Evolutionary conservation across 352 stramenopile genomes (phyloP), one percentile per base, ranked within the genome.

Genomic region (Phytophthora aleatoria): DNA sequence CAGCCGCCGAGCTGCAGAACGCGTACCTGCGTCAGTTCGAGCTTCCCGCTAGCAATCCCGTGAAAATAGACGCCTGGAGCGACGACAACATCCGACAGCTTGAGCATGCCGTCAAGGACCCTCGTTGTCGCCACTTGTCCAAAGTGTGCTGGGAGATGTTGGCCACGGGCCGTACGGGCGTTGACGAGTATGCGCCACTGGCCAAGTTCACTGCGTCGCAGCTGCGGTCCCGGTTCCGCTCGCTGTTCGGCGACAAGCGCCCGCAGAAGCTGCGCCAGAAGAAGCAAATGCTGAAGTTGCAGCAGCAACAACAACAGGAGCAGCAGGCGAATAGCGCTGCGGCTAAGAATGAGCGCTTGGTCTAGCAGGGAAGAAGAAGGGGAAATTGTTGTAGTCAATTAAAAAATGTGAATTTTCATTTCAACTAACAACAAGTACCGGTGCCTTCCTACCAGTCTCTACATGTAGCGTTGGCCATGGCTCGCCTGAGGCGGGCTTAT

Each of bases 121-220:
- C 83, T 49, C 81, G 83, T 39, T 92, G 83, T 58, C 79, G 83
- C 30, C 81, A 90, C 61, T 54, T 89, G 58, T 86, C 77, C 47
- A 92, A 92, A 55, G 83, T 88, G 38, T 90, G 83, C 67, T 92
- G 83, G 83, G 83, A 92, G 60, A 89, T 89, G 70, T 69, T 92
- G 53, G 81, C 83, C 28, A 81, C 77, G 13, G 83, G 83, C 27
- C 78, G 79, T 52, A 92, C 83, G 36, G 83, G 83, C 49, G 83
- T 92, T 15, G 72, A 87, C 8, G 81, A 90, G 69, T 92, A 92
- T 67, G 49, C 65, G 61, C 81, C 83, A 24, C 69, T 92, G 13
- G 63, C 76, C 67, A 89, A 92, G 60, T 92, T 92, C 64, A 83
- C 76, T 53, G 83, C 83, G 24, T 92, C 83, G 51, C 83, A 92